Conservation (phyloP, 768 basidiomycete species). For the Cystofilobasidium ferigula region DNA sequence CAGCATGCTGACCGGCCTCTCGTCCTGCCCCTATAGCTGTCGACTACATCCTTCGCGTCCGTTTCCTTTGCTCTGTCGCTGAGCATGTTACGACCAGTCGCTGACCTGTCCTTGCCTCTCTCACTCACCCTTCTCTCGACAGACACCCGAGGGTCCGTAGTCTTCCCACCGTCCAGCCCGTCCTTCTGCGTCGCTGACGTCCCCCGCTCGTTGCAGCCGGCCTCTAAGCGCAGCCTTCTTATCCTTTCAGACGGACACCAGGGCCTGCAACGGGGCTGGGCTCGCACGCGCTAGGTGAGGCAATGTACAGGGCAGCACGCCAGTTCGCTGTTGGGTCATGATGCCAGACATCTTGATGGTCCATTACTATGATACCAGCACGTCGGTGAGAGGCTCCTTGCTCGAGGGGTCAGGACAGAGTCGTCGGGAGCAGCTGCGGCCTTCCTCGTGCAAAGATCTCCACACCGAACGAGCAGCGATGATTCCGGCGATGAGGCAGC, state of each 20-base stretch:
- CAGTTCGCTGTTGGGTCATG: too few relatives aligned
- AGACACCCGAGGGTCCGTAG: slow-evolving; percentile 66
- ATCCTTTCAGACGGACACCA: too few relatives aligned
- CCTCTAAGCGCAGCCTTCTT: not conserved
- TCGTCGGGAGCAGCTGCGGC: too few relatives aligned
- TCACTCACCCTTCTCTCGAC: slow-evolving; percentile 4
- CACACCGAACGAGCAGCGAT: too few relatives aligned
- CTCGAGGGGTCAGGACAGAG: too few relatives aligned
- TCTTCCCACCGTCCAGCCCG: not conserved
- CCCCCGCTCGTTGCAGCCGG: not conserved
- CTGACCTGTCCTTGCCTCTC: not conserved
- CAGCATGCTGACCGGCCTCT: slow-evolving; percentile 9
- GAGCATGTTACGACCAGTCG: not conserved
- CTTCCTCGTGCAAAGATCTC: too few relatives aligned
- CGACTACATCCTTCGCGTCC: slow-evolving; percentile 72
- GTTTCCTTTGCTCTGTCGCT: slow-evolving; percentile 7
- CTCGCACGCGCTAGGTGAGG: not conserved
- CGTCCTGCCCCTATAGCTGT: slow-evolving; percentile 51
- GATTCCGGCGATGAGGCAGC: too few relatives aligned
- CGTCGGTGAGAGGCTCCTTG: too few relatives aligned
- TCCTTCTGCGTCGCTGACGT: not conserved
- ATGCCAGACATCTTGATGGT: too few relatives aligned
- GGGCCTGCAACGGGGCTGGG: too few relatives aligned
- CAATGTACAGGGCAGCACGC: not conserved
- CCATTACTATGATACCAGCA: too few relatives aligned